Evolutionary conservation across 768 basidiomycete species (phyloP), one percentile per base, ranked within the genome.

Genomic region (Serendipita vermifera): DNA sequence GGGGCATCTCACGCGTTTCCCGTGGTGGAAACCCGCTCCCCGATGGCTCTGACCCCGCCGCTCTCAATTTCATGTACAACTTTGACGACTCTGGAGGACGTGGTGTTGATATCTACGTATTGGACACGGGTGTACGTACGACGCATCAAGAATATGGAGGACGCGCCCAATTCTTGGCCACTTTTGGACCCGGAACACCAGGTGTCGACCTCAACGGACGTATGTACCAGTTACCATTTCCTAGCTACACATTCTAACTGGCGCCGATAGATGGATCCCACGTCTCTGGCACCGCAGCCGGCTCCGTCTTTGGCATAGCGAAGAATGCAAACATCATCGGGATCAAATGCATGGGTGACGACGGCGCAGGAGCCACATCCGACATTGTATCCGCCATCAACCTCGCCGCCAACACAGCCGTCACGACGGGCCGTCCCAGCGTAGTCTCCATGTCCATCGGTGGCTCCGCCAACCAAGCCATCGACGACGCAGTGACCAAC

Each of bases 301-400:
- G 46, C 9, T 51, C 46, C 20, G 46, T 51, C 17, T 51, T 51
- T 29, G 46, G 46, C 22, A n/a, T 51, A 4, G 46, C 46, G n/a
- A 51, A 51, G 46, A 22, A 15, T 29, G 46, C 46, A 20, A 51
- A 20, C 4, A 29, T 51, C 7, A 20, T 26, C 17, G 31, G 24
- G 46, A 51, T 51, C 46, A 51, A 51, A n/a, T 51, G 46, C 22
- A 51, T 51, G 46, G 46, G n/a, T 15, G 46, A 51, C 22, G 46
- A 17, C 20, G 46, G 46, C 4, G 17, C 46, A 20, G 46, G 46
- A 26, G 24, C 31, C 46, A 51, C 46, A 4, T 51, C 46, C 6
- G 46, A 51, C 46, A 51, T 51, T 26, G 46, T 51, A 29, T 51
- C 46, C 22, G 46, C 46, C 15, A 51, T 51, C 46, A 51, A 51